phyloP scores from a whole-genome alignment of 2,329 filamentous ascomycete genomes.

The Pseudogymnoascus sp. region DNA sequence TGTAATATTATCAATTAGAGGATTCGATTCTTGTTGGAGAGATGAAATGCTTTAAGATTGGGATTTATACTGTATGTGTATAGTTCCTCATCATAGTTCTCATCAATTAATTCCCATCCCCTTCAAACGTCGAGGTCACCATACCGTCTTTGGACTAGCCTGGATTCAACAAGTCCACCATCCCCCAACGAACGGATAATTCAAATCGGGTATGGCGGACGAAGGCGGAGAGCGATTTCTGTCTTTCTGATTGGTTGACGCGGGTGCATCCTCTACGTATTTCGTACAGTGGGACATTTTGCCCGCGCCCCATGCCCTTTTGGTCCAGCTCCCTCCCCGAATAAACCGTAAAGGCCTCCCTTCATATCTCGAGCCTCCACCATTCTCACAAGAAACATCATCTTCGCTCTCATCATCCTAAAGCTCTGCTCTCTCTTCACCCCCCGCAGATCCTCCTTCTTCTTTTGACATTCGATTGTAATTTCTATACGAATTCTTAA shows the following conservation, averaged over 20 bases:
- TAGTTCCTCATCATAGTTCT: slow-evolving; percentile 1
- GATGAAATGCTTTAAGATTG: neutral
- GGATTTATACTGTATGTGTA: neutral
- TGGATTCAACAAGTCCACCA: slow-evolving; percentile 6
- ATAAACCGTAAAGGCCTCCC: neutral
- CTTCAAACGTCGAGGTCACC: neutral
- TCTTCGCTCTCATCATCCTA: neutral
- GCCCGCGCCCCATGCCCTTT: neutral
- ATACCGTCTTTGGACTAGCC: neutral
- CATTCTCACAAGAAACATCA: neutral
- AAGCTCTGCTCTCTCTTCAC: slow-evolving; percentile 7
- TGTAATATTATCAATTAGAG: neutral
- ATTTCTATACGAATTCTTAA: slow-evolving; percentile 9
- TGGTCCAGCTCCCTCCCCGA: slow-evolving; percentile 6
- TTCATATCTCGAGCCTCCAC: neutral
- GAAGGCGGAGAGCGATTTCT: slow-evolving; percentile 5
- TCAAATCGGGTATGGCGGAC: slow-evolving; percentile 2
- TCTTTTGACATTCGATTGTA: slow-evolving; percentile 4
- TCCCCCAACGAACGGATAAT: slow-evolving; percentile 5
- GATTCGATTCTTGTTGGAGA: neutral
- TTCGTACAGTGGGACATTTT: slow-evolving; percentile 1
- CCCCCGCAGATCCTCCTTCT: neutral
- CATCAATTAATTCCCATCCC: neutral
- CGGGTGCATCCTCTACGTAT: neutral
- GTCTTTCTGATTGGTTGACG: neutral